Evolutionary conservation across 805 yeast species (phyloP).

Genomic region (Cyberlindnera samutprakarnensis): DNA sequence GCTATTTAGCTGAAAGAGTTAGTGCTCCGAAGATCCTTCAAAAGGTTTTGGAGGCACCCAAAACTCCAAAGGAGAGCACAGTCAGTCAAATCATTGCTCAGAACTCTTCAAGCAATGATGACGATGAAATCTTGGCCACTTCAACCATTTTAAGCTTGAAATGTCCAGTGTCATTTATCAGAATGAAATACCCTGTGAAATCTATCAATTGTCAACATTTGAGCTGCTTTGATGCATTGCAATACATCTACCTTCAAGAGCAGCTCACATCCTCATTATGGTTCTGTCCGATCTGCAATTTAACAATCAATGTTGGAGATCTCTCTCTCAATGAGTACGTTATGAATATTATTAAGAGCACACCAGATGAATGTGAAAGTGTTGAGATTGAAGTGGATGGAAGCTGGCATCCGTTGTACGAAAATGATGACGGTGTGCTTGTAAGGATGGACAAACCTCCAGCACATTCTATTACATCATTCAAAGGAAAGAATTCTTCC

Average conservation of each 20-base stretch:
- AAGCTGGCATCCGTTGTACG: constrained; percentile 45
- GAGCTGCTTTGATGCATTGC: constrained; percentile 80
- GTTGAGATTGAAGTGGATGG: constrained; percentile 71
- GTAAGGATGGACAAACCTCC: constrained; percentile 1
- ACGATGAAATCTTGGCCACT: constrained; percentile 66
- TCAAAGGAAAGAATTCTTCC: too few relatives aligned
- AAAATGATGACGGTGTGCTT: constrained; percentile 17
- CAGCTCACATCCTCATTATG: constrained; percentile 83
- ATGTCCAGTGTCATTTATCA: constrained; percentile 71
- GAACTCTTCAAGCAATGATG: constrained; percentile 38
- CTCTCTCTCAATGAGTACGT: constrained; percentile 73
- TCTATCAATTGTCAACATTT: constrained; percentile 69
- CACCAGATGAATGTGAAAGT: constrained; percentile 50
- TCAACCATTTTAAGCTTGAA: constrained; percentile 58
- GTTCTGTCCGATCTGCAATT: constrained; percentile 81
- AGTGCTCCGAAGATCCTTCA: constrained; percentile 35
- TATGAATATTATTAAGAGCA: constrained; percentile 46
- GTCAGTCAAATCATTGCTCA: constrained; percentile 35
- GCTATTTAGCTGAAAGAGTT: constrained; percentile 49
- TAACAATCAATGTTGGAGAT: constrained; percentile 41
- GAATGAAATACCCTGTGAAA: constrained; percentile 67
- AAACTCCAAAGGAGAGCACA: constrained; percentile 46
- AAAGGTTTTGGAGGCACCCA: constrained; percentile 37
- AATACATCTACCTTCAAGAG: constrained; percentile 66
- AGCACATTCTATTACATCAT: neutral